Conservation (phyloP, 1,139 yeast genomes). For the Debaryomycetaceae sp. region DNA sequence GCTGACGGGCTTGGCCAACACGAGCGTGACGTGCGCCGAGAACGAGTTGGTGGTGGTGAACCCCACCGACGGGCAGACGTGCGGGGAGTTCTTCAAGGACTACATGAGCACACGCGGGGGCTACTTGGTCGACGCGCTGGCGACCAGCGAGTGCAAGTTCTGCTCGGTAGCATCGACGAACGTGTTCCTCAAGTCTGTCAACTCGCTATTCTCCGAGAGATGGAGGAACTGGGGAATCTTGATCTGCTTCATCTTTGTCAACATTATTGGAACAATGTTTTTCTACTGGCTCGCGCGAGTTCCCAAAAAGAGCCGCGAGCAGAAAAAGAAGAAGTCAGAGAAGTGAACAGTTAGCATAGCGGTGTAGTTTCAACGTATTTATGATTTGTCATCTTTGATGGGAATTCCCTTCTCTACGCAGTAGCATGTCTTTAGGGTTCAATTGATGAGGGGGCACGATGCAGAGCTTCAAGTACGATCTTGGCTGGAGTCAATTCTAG, state of each 20-base stretch:
- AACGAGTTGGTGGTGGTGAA: conserved; percentile 34
- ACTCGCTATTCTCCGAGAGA: conserved; percentile 31
- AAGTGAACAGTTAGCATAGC: too few species aligned
- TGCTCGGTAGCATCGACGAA: conserved; percentile 43
- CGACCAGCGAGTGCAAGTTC: conserved; percentile 37
- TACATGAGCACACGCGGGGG: conserved; percentile 41
- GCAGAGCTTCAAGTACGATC: too few species aligned
- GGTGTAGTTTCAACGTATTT: too few species aligned
- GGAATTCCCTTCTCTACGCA: too few species aligned
- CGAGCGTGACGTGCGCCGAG: conserved; percentile 33
- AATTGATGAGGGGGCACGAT: too few species aligned
- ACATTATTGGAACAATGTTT: conserved; percentile 11
- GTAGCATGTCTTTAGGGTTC: too few species aligned
- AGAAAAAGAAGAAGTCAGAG: conserved; percentile 9
- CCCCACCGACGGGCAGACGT: conserved; percentile 38
- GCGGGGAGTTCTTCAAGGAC: conserved; percentile 18
- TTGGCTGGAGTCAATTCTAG: too few species aligned
- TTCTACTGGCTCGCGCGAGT: conserved; percentile 18
- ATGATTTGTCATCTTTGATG: too few species aligned
- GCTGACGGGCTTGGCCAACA: conserved; percentile 42
- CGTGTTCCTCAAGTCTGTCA: conserved; percentile 32
- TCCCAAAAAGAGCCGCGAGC: conserved; percentile 17
- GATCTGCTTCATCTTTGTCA: conserved; percentile 13
- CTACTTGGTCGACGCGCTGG: conserved; percentile 30
- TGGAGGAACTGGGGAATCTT: conserved; percentile 67